Conservation (phyloP, 2,329 filamentous ascomycete genomes). For the Thielaviopsis musarum region DNA sequence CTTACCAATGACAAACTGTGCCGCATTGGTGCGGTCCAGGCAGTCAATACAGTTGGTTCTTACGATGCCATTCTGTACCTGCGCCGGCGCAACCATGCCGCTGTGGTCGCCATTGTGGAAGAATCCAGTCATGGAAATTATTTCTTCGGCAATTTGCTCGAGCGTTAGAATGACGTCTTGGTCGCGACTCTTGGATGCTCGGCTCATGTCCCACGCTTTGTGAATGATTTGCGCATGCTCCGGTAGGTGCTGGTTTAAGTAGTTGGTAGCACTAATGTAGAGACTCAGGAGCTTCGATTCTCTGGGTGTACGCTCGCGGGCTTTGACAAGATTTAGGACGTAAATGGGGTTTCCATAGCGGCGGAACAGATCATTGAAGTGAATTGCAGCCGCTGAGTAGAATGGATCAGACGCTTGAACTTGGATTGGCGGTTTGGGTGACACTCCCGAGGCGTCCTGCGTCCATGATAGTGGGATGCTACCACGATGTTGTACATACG, state of each 20-base stretch:
- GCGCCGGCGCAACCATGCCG: constrained; percentile 32
- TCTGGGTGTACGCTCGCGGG: constrained; percentile 70
- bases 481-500: constrained; percentile 89
- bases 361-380: constrained; percentile 89
- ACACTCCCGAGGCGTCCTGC: constrained; percentile 86
- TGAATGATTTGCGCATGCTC: constrained; percentile 74
- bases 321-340: constrained; percentile 79
- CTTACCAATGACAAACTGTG: constrained; percentile 95
- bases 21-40: constrained; percentile 88
- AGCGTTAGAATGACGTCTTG: constrained; percentile 89
- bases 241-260: constrained; percentile 88
- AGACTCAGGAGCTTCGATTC: constrained; percentile 83
- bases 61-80: constrained; percentile 78
- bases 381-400: constrained; percentile 78
- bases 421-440: constrained; percentile 91
- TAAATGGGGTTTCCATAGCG: constrained; percentile 88
- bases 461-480: constrained; percentile 97
- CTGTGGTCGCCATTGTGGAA: constrained; percentile 80
- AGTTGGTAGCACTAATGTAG: constrained; percentile 73
- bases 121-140: constrained; percentile 74
- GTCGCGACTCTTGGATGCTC: constrained; percentile 78
- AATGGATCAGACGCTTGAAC: constrained; percentile 93
- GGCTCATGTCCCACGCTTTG: constrained; percentile 95
- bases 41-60: constrained; percentile 98
- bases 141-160: constrained; percentile 75